Evolutionary conservation across 345 rosid genomes (phyloP).

Genomic region (Pistacia vera): DNA sequence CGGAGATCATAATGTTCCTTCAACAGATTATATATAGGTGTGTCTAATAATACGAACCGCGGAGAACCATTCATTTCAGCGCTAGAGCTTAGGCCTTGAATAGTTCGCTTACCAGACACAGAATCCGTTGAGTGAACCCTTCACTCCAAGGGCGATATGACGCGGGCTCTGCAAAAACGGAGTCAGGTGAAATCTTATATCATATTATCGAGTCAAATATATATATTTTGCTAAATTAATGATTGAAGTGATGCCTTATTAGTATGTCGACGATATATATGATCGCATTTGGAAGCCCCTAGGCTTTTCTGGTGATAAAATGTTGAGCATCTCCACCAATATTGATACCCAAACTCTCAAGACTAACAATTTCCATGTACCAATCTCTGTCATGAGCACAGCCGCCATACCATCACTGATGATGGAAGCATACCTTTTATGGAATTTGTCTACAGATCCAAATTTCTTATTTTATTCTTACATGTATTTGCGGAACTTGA

Average conservation of each 20-base stretch:
- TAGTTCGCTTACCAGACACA: neutral
- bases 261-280: no score
- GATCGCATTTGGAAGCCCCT: no score
- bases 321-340: neutral
- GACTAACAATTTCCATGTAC: conserved; percentile 7
- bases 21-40: neutral
- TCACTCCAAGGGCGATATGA: neutral
- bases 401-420: conserved; percentile 24
- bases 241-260: no score
- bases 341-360: neutral
- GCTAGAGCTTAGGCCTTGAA: conserved; percentile 22
- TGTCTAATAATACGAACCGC: conserved; percentile 22
- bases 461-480: conserved; percentile 20
- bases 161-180: no score
- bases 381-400: conserved; percentile 25
- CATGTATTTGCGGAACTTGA: conserved; percentile 45
- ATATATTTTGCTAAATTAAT: neutral
- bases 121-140: no score
- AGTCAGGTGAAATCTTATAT: no score
- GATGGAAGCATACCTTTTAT: conserved; percentile 14
- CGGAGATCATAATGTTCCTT: conserved; percentile 22
- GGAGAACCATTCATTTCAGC: conserved; percentile 28
- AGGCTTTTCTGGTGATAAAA: neutral
- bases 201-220: no score
- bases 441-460: neutral